Conservation (phyloP, 2,329 filamentous ascomycete species). For the Alternaria triticina region DNA sequence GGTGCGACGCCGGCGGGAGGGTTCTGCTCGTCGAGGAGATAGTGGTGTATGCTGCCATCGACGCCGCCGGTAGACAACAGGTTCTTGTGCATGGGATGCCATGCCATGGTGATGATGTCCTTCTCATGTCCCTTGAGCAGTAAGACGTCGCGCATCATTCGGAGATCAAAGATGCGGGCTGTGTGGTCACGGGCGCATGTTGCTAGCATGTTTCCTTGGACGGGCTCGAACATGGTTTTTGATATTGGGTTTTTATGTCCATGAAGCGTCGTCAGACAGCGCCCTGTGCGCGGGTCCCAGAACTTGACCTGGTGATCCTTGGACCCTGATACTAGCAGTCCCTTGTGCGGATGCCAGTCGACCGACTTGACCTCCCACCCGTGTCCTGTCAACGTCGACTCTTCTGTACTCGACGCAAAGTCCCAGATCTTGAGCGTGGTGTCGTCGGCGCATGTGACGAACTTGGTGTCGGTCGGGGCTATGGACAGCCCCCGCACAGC, state of each 20-base stretch:
- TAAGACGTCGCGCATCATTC: constrained; percentile 98
- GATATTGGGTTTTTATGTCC: constrained; percentile 98
- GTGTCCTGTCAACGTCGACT: constrained; percentile 87
- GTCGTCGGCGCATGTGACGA: constrained; percentile 95
- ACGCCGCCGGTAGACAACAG: constrained; percentile 89
- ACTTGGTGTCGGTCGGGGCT: constrained; percentile 92
- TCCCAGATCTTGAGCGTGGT: constrained; percentile 94
- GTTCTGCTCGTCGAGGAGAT: constrained; percentile 94
- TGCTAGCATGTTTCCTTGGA: constrained; percentile 82
- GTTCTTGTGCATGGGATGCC: constrained; percentile 91
- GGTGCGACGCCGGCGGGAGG: constrained; percentile 74
- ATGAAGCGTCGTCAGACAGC: constrained; percentile 90
- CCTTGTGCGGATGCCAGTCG: constrained; percentile 97
- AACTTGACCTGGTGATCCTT: constrained; percentile 98
- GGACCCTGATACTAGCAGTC: constrained; percentile 90
- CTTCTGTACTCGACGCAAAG: constrained; percentile 84
- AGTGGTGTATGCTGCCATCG: constrained; percentile 90
- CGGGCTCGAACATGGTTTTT: constrained; percentile 87
- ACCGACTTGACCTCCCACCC: constrained; percentile 97
- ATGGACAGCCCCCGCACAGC: constrained; percentile 92
- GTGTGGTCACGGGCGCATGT: constrained; percentile 94
- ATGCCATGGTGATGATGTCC: constrained; percentile 88
- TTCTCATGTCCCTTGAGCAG: constrained; percentile 94
- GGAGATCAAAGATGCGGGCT: constrained; percentile 89
- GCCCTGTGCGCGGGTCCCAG: constrained; percentile 93